phyloP scores from a whole-genome alignment of 495 filamentous ascomycete genomes.

The Xylaria curta region DNA sequence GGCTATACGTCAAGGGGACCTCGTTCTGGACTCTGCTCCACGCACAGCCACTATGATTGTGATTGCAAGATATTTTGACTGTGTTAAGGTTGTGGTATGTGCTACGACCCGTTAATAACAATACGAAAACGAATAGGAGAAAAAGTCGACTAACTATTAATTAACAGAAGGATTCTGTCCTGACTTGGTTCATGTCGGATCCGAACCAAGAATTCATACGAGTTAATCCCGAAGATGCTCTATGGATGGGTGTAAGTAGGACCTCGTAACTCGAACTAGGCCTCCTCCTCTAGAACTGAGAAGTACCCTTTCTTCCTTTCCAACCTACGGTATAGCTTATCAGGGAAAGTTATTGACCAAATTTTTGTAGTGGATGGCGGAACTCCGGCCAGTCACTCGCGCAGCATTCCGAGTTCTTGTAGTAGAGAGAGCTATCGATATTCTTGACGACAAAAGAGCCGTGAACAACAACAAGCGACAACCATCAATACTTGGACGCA shows the following conservation, averaged over 20 bases:
- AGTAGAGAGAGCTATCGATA: conserved; percentile 45
- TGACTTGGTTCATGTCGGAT: conserved; percentile 48
- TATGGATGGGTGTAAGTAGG: conserved; percentile 43
- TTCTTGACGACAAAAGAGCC: conserved; percentile 14
- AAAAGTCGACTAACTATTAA: conserved; percentile 17
- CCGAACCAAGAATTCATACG: conserved; percentile 53
- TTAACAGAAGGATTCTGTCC: conserved; percentile 38
- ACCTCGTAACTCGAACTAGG: no score
- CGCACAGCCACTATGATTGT: conserved; percentile 68
- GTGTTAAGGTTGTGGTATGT: conserved; percentile 50
- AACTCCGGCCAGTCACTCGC: conserved; percentile 43
- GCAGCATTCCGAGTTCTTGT: conserved; percentile 53
- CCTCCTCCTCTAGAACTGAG: no score
- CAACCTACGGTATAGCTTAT: background rate
- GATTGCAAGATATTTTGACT: conserved; percentile 63
- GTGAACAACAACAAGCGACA: conserved; percentile 13
- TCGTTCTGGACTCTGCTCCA: conserved; percentile 67
- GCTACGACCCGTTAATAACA: background rate
- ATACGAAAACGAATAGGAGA: background rate
- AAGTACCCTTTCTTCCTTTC: background rate
- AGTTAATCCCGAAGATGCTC: conserved; percentile 52
- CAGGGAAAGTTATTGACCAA: background rate
- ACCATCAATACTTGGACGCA: conserved; percentile 34
- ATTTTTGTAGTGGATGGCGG: conserved; percentile 34
- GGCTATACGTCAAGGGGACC: conserved; percentile 55